A percentile compares a stretch with the other conserved stretches of the same genome.
These are phyloP conservation scores for Sechiopsis laciniata DNA, from an alignment of 306 rosid species.

Conservation along the genomic window DNA sequence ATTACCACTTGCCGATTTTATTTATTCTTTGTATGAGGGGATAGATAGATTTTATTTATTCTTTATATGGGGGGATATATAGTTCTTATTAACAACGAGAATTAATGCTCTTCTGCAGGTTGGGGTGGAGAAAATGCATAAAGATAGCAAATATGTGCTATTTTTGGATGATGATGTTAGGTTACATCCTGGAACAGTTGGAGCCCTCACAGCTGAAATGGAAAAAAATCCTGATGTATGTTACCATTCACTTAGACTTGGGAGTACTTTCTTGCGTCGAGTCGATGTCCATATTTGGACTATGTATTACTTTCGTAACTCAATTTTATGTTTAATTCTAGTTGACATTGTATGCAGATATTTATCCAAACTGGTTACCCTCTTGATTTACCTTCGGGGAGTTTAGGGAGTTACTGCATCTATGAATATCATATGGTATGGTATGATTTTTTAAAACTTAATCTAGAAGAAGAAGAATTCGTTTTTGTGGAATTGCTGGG, in stretches of 20 bases:
- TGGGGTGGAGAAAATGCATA: constrained; percentile 89
- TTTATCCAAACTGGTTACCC: constrained; percentile 99
- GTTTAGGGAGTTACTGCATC: constrained; percentile 96
- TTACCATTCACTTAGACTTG: constrained; percentile 15
- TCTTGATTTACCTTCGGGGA: constrained; percentile 96
- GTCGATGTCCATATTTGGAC: constrained; percentile 13
- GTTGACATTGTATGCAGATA: constrained; percentile 53
- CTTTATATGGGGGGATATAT: background rate
- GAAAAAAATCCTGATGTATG: constrained; percentile 81
- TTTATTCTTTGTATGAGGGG: no score
- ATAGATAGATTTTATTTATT: background rate
- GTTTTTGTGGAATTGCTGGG: constrained; percentile 6
- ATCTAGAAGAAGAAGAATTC: constrained; percentile 16
- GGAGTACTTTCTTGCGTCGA: constrained; percentile 11
- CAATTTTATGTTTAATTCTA: constrained; percentile 27
- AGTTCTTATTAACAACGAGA: constrained; percentile 1
- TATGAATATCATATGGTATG: constrained; percentile 97
- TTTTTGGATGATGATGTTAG: constrained; percentile 95
- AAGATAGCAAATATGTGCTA: constrained; percentile 72
- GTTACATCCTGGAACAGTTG: constrained; percentile 95
- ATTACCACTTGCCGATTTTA: background rate
- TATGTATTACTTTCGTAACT: constrained; percentile 15
- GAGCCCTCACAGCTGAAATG: constrained; percentile 79
- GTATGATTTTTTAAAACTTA: background rate
- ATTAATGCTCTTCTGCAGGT: constrained; percentile 41